Evolutionary conservation across 2,329 filamentous ascomycete genomes (phyloP), one percentile per base, ranked within the genome.

Genomic region (Emergomyces africanus): DNA sequence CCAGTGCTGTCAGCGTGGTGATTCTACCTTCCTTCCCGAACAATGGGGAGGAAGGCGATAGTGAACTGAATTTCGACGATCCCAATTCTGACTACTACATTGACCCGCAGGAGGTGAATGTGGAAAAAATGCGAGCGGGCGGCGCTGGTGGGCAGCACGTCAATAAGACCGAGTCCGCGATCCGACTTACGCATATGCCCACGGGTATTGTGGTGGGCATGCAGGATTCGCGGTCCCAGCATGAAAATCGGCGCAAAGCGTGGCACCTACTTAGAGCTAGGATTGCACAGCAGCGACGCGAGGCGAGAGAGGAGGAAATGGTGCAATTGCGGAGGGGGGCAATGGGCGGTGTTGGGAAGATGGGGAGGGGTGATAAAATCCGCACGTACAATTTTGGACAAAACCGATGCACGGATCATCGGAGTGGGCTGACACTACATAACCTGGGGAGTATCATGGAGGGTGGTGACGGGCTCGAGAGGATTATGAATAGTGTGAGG

Each of bases 121-220:
- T 83, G 23, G 94, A 99, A 70, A 89, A 90, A 61, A 96, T 97
- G 91, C 83, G 91, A 18, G 90, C 94, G 0, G 80, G 89, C 51
- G 94, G 94, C 61, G 92, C 94, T 0, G 94, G 94, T 37, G 94
- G 94, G 0, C 94, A 99, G 76, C 94, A 99, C 74, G 94, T 99
- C 70, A 99, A 99, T 76, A 96, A 92, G 72, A 99, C 94, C 0
- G 94, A 99, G 76, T 96, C 90, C 35, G 94, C 94, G 3, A 89
- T 99, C 62, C 86, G 94, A 10, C 79, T 99, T 67, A 97, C 91
- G 1, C 94, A 99, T 76, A 74, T 87, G 6, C 94, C 94, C 1
- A 95, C 90, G 0, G 88, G 88, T 50, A 94, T 85, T 0, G 83
- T 89, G 1, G 91, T 97, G 15, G 86, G 86, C 14, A 95, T 97